Evolutionary conservation across 371 early-diverging fungal genomes (phyloP), one percentile per base, ranked within the genome.

Genomic region (Rhizopus stolonifer): DNA sequence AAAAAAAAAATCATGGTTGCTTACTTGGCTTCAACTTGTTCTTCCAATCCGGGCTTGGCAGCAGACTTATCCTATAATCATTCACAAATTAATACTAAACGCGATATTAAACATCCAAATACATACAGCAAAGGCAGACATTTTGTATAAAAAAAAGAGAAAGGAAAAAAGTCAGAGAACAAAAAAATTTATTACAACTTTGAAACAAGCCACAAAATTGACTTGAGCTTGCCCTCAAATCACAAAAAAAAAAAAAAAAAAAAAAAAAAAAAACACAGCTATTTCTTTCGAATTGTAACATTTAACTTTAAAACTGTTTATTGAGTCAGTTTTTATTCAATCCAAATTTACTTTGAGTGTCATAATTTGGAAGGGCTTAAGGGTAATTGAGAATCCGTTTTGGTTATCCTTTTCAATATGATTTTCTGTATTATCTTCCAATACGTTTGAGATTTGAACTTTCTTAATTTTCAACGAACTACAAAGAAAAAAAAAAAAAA

Each of bases 1-100:
- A 29, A 29, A 29, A 29, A 29, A 29, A 29, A 4, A 10, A 10
- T 29, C 10, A 29, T 9, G 5, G 18, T 3, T 31, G 60, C 67
- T 58, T 60, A 69, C 74, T 76, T 76, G 69, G 70, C 67, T 54
- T 71, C 70, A 59, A 65, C 70, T 57, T 74, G 72, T 65, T 82
- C 83, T 56, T 77, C 77, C 53, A 74, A 67, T 64, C 79, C 83
- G 58, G 77, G 76, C 69, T 81, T 81, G 53, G 64, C 52, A 58
- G 71, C 54, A 62, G 67, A 66, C 72, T 75, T 75, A 65, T 64
- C 70, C 73, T 73, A 56, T 49, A 10, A 29, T n/a, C n/a, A 38
- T 38, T 15, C 31, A 11, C 8, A 15, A 15, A 25, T 17, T 42
- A 22, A 43, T 31, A 32, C 21, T 31, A 18, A 31, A 14, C 14